Base-by-base conservation (phyloP, 2,329 filamentous ascomycete species). In the Calcarisporium arbuscula region DNA sequence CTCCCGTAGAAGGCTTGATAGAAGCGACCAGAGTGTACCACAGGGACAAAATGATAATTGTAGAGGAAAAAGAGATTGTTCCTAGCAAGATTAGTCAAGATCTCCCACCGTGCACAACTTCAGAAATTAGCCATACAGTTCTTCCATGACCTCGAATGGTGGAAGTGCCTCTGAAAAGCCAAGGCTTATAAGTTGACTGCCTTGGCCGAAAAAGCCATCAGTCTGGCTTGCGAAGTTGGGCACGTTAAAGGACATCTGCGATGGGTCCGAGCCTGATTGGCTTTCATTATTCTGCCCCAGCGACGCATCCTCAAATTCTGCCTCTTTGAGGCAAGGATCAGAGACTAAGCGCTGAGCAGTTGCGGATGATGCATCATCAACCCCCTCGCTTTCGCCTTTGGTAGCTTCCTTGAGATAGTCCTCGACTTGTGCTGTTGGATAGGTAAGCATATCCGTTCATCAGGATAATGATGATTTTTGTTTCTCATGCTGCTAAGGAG, bases 161-260 rank as follows among this genome's bases (percentile, higher is more conserved):
- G 90, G 90, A 11, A 94, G 60, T 12, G 85, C 72, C 56, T 95
- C 90, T 34, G 89, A 84, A 44, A 94, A 64, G 10, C 88, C 88
- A 21, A 95, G 62, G 9, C 78, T 78, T 39, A 95, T 80, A 61
- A 95, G 71, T 51, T 64, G 51, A 14, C 17, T 22, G 6, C 44
- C 38, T 18, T 44, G 33, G 5, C 38, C 28, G 21, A 46, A 46
- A 31, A 38, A 30, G 11, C 39, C 17, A 11, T 32, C 29, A 2
- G 41, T 34, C 4, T 42, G 32, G 19, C 38, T 35, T 5, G 43
- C 22, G 29, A 43, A 35, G 16, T 35, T 33, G n/a, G 44, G 38
- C 12, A 41, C 27, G n/a, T 46, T 31, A 20, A 45, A 45, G 1
- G 45, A 40, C 22, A 39, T n/a, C 6, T 26, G 36, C 18, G 40